A percentile compares a stretch with the other conserved stretches of the same genome.
Conservation (phyloP, 2,329 filamentous ascomycete species). For the Aureobasidium vineae region DNA sequence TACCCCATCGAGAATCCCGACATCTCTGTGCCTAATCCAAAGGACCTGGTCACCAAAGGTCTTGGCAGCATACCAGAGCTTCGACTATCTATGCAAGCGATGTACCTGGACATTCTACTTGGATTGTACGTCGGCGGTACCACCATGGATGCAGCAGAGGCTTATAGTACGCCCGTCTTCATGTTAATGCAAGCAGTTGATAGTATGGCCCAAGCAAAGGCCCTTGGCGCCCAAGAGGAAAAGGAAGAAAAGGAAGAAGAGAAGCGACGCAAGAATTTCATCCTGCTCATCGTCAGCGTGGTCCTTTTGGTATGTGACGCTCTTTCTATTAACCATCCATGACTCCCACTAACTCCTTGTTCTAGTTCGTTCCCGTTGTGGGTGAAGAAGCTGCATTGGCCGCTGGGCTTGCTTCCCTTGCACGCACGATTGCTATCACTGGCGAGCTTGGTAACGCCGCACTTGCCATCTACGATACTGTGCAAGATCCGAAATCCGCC, state of each 20-base stretch:
- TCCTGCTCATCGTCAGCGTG: conserved; percentile 28
- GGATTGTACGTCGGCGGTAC: conserved; percentile 18
- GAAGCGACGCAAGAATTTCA: conserved; percentile 25
- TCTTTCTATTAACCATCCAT: neutral
- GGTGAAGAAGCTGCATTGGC: conserved; percentile 26
- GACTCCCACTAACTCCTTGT: neutral
- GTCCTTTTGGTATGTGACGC: conserved; percentile 26
- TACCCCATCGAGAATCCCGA: conserved; percentile 18
- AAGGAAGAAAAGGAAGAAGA: conserved; percentile 26
- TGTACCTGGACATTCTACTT: conserved; percentile 21
- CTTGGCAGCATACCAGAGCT: conserved; percentile 24
- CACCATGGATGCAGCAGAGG: conserved; percentile 21
- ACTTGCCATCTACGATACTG: conserved; percentile 28
- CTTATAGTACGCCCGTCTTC: conserved; percentile 27
- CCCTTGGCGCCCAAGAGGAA: conserved; percentile 18
- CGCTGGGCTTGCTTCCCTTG: conserved; percentile 18
- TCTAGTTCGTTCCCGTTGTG: conserved; percentile 27
- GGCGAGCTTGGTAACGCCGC: conserved; percentile 27
- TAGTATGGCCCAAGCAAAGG: conserved; percentile 28
- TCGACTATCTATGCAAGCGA: conserved; percentile 24
- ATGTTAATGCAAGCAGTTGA: conserved; percentile 28
- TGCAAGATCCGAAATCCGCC: conserved; percentile 25
- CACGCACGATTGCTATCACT: conserved; percentile 23
- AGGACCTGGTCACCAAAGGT: conserved; percentile 24
- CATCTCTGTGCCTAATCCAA: conserved; percentile 21